Evolutionary conservation across 2,329 filamentous ascomycete species (phyloP).

Genomic region (Claviceps arundinis): DNA sequence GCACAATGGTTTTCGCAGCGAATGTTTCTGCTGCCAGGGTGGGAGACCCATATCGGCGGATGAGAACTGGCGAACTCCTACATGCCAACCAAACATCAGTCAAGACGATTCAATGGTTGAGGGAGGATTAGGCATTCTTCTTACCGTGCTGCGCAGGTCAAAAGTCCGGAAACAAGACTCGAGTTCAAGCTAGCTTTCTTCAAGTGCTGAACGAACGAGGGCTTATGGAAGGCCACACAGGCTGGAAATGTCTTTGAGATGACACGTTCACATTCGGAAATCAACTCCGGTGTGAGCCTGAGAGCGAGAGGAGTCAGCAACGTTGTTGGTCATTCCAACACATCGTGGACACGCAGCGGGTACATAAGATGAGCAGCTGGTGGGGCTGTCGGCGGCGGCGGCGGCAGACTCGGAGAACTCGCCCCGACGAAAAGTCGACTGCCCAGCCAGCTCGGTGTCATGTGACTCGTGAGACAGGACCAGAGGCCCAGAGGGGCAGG

Average conservation of each 20-base stretch:
- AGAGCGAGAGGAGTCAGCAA: constrained; percentile 12
- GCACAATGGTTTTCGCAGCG: constrained; percentile 41
- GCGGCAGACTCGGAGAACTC: no score
- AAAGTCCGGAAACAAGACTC: constrained; percentile 43
- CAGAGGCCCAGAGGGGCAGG: no score
- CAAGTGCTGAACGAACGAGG: constrained; percentile 46
- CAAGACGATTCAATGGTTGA: not conserved
- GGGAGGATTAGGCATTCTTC: constrained; percentile 12
- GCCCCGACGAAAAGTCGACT: no score
- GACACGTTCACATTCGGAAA: constrained; percentile 46
- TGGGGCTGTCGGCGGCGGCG: not conserved
- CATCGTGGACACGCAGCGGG: not conserved
- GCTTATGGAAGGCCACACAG: constrained; percentile 50
- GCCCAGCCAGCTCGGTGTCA: no score
- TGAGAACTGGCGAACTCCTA: constrained; percentile 42
- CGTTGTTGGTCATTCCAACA: not conserved
- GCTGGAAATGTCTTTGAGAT: constrained; percentile 47
- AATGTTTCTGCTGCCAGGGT: constrained; percentile 45
- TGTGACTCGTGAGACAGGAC: no score
- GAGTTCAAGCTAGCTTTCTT: constrained; percentile 42
- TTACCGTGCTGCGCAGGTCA: constrained; percentile 46
- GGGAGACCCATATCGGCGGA: constrained; percentile 44
- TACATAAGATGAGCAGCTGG: not conserved
- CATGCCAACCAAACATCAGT: not conserved
- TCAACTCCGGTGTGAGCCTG: constrained; percentile 42